Evolutionary conservation across 257 asterid species (phyloP).

Genomic region (Mentha longifolia): DNA sequence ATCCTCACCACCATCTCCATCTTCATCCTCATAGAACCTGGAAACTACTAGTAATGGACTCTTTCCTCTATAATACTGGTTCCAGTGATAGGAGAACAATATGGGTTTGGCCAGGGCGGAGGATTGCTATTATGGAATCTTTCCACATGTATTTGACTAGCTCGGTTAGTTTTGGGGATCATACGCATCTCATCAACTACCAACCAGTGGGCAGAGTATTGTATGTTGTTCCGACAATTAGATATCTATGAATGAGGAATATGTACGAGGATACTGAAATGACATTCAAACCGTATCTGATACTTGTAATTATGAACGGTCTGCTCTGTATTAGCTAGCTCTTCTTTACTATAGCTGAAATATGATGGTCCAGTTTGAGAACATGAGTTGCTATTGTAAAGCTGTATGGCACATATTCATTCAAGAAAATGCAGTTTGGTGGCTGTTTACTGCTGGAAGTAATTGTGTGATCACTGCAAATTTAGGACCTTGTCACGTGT

Average conservation of each 20-base stretch:
- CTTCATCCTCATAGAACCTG: constrained; percentile 51
- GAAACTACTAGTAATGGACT: constrained; percentile 37
- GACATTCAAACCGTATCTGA: not conserved
- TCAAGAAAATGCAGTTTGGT: not conserved
- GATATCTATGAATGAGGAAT: not conserved
- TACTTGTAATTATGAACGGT: constrained; percentile 13
- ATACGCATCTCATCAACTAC: not conserved
- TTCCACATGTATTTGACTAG: not conserved
- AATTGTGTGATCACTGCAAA: no score
- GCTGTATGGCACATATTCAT: not conserved
- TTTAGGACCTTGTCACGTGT: not conserved
- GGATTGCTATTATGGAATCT: constrained; percentile 12
- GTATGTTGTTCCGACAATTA: constrained; percentile 29
- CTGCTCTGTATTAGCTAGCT: not conserved
- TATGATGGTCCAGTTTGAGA: constrained; percentile 12
- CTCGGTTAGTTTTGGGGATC: not conserved
- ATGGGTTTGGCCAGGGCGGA: constrained; percentile 2
- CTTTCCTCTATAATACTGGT: constrained; percentile 36
- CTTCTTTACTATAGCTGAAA: not conserved
- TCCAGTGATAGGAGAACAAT: constrained; percentile 4
- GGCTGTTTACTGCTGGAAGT: not conserved
- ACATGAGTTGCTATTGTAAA: not conserved
- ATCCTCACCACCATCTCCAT: constrained; percentile 59
- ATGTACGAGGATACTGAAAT: not conserved
- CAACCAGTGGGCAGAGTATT: constrained; percentile 11